Evolutionary conservation across 192 early-diverging fungal species (phyloP).

Genomic region (Radiomyces spectabilis): DNA sequence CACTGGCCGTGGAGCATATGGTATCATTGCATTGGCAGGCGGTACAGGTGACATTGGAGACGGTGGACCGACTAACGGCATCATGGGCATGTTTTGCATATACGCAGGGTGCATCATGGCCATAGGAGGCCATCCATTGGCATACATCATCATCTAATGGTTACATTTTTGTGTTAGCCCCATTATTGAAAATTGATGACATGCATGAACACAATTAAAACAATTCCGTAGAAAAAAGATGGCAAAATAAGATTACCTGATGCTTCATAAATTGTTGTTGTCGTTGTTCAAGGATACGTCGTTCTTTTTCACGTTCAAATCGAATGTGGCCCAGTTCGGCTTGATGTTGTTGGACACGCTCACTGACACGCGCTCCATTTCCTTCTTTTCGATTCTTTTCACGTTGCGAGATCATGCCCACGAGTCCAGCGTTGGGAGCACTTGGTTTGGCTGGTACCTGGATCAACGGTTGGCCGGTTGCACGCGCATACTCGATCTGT

Average conservation of each 20-base stretch:
- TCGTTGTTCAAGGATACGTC: slow-evolving; percentile 24
- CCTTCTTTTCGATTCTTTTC: slow-evolving; percentile 18
- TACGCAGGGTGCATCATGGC: background rate
- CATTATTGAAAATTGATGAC: background rate
- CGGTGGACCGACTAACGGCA: background rate
- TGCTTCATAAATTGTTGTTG: slow-evolving; percentile 27
- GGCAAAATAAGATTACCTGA: slow-evolving; percentile 9
- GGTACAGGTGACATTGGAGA: background rate
- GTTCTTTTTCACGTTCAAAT: slow-evolving; percentile 29
- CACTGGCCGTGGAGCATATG: no score
- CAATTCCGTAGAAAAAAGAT: background rate
- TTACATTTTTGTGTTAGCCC: no score
- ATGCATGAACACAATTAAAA: background rate
- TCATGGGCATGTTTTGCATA: no score
- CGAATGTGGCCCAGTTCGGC: slow-evolving; percentile 13
- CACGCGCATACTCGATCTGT: slow-evolving; percentile 30
- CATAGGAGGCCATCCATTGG: slow-evolving; percentile 6
- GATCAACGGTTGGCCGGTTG: slow-evolving; percentile 30
- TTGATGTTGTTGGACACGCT: slow-evolving; percentile 11
- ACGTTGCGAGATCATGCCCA: slow-evolving; percentile 31
- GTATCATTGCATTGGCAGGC: background rate
- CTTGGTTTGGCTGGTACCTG: slow-evolving; percentile 25
- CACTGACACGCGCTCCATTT: slow-evolving; percentile 7
- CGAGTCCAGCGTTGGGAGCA: slow-evolving; percentile 21
- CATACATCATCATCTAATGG: slow-evolving; percentile 27